phyloP scores from a whole-genome alignment of 2,329 filamentous ascomycete genomes.

The Colletotrichum magnum region DNA sequence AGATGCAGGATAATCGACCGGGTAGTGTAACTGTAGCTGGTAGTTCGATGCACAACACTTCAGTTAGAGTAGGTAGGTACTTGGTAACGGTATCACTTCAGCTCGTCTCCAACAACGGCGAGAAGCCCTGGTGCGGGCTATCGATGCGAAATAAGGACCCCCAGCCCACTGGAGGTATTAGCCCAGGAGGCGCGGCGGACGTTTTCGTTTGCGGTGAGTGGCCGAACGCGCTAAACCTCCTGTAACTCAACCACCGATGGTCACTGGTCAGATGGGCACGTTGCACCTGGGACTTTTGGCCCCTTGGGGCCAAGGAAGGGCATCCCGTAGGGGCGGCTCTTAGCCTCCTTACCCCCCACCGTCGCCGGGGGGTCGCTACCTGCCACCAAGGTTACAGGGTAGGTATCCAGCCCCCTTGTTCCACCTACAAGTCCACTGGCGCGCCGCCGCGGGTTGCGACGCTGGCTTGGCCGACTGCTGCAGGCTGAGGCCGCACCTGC shows the following conservation, averaged over 20 bases:
- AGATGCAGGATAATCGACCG: conserved; percentile 14
- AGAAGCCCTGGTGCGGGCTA: not conserved
- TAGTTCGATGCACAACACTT: conserved; percentile 14
- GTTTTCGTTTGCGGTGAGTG: conserved; percentile 27
- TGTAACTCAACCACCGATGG: too few relatives aligned
- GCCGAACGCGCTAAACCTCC: not conserved
- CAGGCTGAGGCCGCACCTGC: too few relatives aligned
- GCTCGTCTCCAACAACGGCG: not conserved
- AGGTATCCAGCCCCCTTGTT: conserved; percentile 32
- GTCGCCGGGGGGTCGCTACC: not conserved
- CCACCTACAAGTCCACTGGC: conserved; percentile 15
- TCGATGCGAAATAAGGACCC: not conserved
- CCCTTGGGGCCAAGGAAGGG: conserved; percentile 19
- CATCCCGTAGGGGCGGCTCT: conserved; percentile 2
- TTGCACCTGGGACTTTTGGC: too few relatives aligned
- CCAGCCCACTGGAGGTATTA: not conserved
- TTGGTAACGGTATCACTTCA: too few relatives aligned
- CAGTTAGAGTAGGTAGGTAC: too few relatives aligned
- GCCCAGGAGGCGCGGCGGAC: conserved; percentile 14
- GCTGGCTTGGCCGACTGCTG: conserved; percentile 13
- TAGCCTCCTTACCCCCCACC: too few relatives aligned
- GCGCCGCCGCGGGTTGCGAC: conserved; percentile 35
- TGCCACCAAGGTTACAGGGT: too few relatives aligned
- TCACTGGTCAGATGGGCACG: not conserved
- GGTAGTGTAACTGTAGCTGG: not conserved